Conservation (phyloP, 176 grass and related monocot genomes). For the Pharus latifolius region DNA sequence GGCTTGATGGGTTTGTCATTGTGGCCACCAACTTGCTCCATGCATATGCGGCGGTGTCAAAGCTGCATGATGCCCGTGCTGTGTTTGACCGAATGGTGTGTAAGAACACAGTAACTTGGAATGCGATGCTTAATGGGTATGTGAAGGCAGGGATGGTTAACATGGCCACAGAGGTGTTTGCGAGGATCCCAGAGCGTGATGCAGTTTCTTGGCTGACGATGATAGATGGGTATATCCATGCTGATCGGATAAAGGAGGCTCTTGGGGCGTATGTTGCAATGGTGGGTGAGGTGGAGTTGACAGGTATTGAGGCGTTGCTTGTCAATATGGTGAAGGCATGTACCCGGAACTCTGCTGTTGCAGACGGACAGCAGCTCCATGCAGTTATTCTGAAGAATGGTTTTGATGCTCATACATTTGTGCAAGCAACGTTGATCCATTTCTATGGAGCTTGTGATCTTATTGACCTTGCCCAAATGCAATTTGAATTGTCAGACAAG, state of each 20-base stretch:
- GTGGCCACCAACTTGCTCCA: constrained; percentile 57
- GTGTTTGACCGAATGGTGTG: constrained; percentile 29
- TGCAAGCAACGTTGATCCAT: constrained; percentile 52
- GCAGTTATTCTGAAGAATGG: constrained; percentile 41
- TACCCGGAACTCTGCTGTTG: constrained; percentile 7
- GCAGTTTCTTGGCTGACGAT: constrained; percentile 57
- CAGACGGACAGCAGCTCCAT: constrained; percentile 56
- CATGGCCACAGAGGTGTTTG: constrained; percentile 33
- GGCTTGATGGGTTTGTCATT: constrained; percentile 25
- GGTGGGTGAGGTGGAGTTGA: constrained; percentile 5
- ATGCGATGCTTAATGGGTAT: constrained; percentile 58
- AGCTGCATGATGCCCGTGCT: constrained; percentile 15
- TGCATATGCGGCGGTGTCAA: constrained; percentile 17
- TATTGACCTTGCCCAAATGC: constrained; percentile 13
- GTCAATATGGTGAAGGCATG: constrained; percentile 50
- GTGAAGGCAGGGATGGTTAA: constrained; percentile 38
- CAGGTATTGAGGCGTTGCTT: constrained; percentile 9
- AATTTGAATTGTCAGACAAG: constrained; percentile 42
- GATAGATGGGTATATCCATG: constrained; percentile 35
- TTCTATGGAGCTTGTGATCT: constrained; percentile 38
- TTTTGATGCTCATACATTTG: constrained; percentile 43
- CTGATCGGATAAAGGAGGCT: constrained; percentile 10
- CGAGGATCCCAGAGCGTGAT: constrained; percentile 27
- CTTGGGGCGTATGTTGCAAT: constrained; percentile 27
- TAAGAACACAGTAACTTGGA: constrained; percentile 54